A percentile compares a stretch with the other conserved stretches of the same genome.
phyloP scores from a whole-genome alignment of 1,284 basidiomycete genomes.

The Dichomitus squalens region DNA sequence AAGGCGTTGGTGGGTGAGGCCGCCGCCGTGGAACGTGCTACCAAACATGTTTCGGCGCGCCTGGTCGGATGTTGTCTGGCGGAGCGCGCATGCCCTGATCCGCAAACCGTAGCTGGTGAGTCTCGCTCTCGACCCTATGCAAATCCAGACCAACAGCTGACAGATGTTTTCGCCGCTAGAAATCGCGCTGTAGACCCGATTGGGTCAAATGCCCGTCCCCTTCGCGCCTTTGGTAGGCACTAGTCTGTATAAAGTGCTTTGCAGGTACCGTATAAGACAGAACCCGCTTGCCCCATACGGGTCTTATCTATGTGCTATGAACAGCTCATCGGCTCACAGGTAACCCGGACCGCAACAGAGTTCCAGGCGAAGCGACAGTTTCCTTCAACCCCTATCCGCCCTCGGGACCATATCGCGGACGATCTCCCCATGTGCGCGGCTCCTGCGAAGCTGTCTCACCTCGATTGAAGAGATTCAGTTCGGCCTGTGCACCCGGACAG shows the following conservation, averaged over 20 bases:
- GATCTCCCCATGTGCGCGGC: constrained; percentile 19
- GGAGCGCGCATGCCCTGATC: constrained; percentile 26
- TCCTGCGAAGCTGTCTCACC: constrained; percentile 13
- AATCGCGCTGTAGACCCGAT: constrained; percentile 4
- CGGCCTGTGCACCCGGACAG: constrained; percentile 6
- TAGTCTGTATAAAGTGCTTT: constrained; percentile 16
- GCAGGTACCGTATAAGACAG: constrained; percentile 18
- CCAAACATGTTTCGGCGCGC: constrained; percentile 22
- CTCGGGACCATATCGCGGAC: constrained; percentile 23
- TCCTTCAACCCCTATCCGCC: constrained; percentile 24
- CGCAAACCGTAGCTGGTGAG: constrained; percentile 16
- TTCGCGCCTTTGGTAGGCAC: constrained; percentile 15
- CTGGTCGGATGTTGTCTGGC: constrained; percentile 16
- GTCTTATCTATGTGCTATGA: constrained; percentile 26
- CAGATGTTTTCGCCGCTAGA: constrained; percentile 2
- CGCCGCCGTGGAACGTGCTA: constrained; percentile 24
- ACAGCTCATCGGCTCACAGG: constrained; percentile 20
- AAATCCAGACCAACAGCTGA: constrained; percentile 9
- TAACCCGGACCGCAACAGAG: constrained; percentile 17
- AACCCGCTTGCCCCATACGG: constrained; percentile 23
- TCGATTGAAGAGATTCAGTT: constrained; percentile 15
- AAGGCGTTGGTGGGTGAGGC: constrained; percentile 4
- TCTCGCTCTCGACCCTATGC: constrained; percentile 6
- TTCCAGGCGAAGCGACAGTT: constrained; percentile 17
- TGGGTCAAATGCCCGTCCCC: constrained; percentile 3